phyloP scores from a whole-genome alignment of 1,284 basidiomycete species.

The Ganoderma leucocontextum region DNA sequence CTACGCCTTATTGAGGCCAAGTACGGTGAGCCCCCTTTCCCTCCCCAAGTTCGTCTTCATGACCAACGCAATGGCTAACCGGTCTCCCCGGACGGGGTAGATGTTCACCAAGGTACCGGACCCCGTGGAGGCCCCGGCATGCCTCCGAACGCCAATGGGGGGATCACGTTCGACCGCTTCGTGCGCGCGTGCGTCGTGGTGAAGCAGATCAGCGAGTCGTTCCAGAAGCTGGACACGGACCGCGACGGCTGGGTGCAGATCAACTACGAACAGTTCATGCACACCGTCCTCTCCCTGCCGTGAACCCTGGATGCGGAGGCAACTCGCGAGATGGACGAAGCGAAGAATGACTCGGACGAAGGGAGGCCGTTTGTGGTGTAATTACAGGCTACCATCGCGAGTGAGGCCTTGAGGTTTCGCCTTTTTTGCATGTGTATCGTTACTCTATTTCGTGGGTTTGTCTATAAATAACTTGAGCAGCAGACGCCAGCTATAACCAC shows the following conservation, averaged over 20 bases:
- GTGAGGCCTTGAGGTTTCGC: not conserved
- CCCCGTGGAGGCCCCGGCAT: constrained; percentile 42
- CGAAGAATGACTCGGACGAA: not conserved
- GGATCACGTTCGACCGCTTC: constrained; percentile 85
- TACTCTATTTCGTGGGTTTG: not conserved
- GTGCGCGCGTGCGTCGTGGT: constrained; percentile 83
- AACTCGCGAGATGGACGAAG: not conserved
- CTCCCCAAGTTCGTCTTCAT: not conserved
- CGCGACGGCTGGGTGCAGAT: constrained; percentile 80
- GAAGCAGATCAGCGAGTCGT: constrained; percentile 79
- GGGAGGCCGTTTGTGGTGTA: not conserved
- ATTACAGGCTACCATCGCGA: not conserved
- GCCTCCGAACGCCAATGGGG: constrained; percentile 43
- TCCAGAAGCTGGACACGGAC: constrained; percentile 65
- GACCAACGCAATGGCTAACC: constrained; percentile 17
- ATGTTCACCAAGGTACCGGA: constrained; percentile 58
- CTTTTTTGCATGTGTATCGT: not conserved
- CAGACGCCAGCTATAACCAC: not conserved
- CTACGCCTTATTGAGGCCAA: constrained; percentile 69
- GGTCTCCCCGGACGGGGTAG: constrained; percentile 49
- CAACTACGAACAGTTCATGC: constrained; percentile 81
- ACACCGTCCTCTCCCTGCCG: constrained; percentile 73
- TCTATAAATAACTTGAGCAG: not conserved
- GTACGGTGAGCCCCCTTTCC: constrained; percentile 59
- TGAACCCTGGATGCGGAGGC: constrained; percentile 39